phyloP scores from a whole-genome alignment of 768 basidiomycete species.

The Podaxis sp. region DNA sequence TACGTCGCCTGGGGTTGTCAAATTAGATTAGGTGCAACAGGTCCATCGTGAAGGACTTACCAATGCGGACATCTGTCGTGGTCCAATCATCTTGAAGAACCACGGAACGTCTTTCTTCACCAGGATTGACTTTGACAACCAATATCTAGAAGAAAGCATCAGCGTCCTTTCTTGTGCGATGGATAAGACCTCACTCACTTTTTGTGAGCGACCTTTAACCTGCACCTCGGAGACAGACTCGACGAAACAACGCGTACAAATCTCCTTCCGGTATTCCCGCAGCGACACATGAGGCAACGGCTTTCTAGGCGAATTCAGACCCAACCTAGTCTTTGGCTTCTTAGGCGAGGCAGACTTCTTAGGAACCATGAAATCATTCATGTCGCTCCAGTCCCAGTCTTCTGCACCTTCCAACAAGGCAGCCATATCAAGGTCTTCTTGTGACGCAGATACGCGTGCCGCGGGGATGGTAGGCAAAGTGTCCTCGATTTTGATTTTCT shows the following conservation, averaged over 20 bases:
- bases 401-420: constrained; percentile 61
- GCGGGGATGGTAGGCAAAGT: constrained; percentile 11
- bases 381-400: constrained; percentile 63
- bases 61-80: constrained; percentile 52
- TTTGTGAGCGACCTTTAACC: constrained; percentile 28
- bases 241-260: constrained; percentile 56
- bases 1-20: constrained; percentile 54
- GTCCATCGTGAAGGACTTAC: constrained; percentile 30
- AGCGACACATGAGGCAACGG: constrained; percentile 9
- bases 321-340: constrained; percentile 16
- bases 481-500: neutral
- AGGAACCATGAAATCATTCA: constrained; percentile 42
- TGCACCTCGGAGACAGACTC: constrained; percentile 36
- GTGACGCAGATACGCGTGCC: constrained; percentile 21
- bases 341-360: constrained; percentile 34
- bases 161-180: neutral
- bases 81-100: constrained; percentile 79
- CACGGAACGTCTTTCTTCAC: constrained; percentile 40
- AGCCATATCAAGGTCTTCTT: constrained; percentile 38
- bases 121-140: constrained; percentile 38
- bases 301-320: constrained; percentile 2
- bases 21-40: neutral
- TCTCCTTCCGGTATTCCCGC: constrained; percentile 21
- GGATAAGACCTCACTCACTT: constrained; percentile 36
- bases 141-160: constrained; percentile 37